Evolutionary conservation across 345 rosid genomes (phyloP).

Genomic region (Dovyalis caffra): DNA sequence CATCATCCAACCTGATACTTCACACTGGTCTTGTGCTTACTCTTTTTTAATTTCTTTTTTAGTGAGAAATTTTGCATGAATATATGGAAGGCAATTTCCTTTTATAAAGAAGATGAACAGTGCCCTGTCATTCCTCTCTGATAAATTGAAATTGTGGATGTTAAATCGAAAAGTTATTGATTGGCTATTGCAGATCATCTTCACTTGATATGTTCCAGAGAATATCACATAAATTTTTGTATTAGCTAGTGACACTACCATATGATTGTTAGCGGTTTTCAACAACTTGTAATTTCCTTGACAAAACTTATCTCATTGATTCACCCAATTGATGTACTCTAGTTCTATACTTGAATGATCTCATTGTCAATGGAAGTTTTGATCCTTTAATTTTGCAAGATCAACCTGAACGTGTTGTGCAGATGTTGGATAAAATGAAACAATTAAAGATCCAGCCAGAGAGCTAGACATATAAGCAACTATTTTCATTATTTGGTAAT

Average conservation of each 20-base stretch:
- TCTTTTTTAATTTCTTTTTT: background rate
- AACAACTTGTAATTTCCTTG: slow-evolving; percentile 1
- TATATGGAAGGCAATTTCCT: background rate
- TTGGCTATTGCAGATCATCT: background rate
- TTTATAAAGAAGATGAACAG: background rate
- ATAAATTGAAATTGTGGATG: background rate
- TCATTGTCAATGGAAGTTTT: slow-evolving; percentile 1
- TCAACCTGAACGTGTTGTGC: slow-evolving; percentile 75
- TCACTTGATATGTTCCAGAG: background rate
- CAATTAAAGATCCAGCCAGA: slow-evolving; percentile 51
- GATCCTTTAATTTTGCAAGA: slow-evolving; percentile 42
- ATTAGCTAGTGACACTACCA: background rate
- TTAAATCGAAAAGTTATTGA: slow-evolving; percentile 1
- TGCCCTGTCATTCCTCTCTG: background rate
- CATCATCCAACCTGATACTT: slow-evolving; percentile 5
- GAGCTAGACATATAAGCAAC: slow-evolving; percentile 58
- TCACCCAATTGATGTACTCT: background rate
- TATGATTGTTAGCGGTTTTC: background rate
- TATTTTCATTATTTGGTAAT: slow-evolving; percentile 73
- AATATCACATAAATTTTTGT: background rate
- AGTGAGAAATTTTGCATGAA: slow-evolving; percentile 3
- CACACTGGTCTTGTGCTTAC: background rate
- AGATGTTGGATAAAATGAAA: slow-evolving; percentile 68
- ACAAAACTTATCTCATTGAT: background rate
- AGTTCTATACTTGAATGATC: background rate